Evolutionary conservation across 2,329 filamentous ascomycete genomes (phyloP).

Genomic region (Fusarium domesticum): DNA sequence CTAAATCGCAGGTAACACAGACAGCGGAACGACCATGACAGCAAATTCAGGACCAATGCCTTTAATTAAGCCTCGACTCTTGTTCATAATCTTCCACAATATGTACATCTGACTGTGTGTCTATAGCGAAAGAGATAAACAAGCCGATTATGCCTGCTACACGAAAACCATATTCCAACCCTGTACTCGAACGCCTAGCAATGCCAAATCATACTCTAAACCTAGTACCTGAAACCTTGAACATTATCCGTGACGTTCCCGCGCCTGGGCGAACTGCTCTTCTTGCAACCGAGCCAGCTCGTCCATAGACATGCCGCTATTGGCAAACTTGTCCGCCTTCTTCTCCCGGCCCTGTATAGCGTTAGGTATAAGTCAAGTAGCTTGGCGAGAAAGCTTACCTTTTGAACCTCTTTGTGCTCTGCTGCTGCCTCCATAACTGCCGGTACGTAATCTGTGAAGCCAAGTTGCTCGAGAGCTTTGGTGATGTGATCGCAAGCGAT

Average conservation of each 20-base stretch:
- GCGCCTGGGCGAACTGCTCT: slow-evolving; percentile 81
- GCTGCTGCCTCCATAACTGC: slow-evolving; percentile 83
- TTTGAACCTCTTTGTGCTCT: slow-evolving; percentile 89
- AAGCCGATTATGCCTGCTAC: slow-evolving; percentile 13
- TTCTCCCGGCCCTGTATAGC: slow-evolving; percentile 76
- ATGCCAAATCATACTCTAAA: slow-evolving; percentile 25
- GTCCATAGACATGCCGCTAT: slow-evolving; percentile 87
- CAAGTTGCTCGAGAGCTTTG: slow-evolving; percentile 86
- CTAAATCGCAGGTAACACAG: no score
- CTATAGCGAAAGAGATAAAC: slow-evolving; percentile 26
- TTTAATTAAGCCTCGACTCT: background rate
- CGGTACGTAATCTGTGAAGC: slow-evolving; percentile 87
- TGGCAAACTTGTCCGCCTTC: slow-evolving; percentile 95
- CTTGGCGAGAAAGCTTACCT: slow-evolving; percentile 51
- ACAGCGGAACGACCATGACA: no score
- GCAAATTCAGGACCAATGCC: no score
- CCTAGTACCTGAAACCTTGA: background rate
- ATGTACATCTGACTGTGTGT: slow-evolving; percentile 1
- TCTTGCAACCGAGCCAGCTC: slow-evolving; percentile 86
- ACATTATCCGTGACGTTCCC: slow-evolving; percentile 35
- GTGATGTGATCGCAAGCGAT: slow-evolving; percentile 98
- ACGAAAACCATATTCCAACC: slow-evolving; percentile 16
- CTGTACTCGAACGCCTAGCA: slow-evolving; percentile 35
- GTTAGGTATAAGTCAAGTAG: slow-evolving; percentile 39
- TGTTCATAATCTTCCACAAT: background rate